Percentiles rank a stretch among this genome's conserved stretches.
Evolutionary conservation across 2,329 filamentous ascomycete species (phyloP).

Genomic region (Fusarium decemcellulare): DNA sequence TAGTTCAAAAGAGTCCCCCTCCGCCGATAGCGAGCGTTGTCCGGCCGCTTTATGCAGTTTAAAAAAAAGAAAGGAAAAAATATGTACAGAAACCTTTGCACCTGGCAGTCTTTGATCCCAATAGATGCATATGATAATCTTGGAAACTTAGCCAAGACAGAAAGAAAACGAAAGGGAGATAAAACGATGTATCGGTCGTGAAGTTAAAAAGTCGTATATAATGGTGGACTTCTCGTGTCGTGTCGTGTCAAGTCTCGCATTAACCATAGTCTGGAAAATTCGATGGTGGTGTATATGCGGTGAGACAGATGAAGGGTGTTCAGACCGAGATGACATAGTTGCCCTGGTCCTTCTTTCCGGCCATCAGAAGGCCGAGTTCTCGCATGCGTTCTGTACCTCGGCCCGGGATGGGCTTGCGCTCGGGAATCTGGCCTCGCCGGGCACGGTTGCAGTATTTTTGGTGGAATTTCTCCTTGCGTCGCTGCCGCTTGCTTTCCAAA

Average conservation of each 20-base stretch:
- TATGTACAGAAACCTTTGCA: constrained; percentile 42
- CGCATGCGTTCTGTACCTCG: constrained; percentile 93
- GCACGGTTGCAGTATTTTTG: constrained; percentile 91
- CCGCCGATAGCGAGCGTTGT: constrained; percentile 43
- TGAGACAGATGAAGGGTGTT: constrained; percentile 36
- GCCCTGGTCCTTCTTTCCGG: constrained; percentile 81
- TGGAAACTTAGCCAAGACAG: constrained; percentile 30
- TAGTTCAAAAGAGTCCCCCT: constrained; percentile 40
- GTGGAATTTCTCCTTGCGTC: constrained; percentile 92
- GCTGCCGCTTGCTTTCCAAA: constrained; percentile 92
- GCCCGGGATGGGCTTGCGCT: constrained; percentile 81
- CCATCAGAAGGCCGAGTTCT: constrained; percentile 86
- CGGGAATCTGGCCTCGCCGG: constrained; percentile 74
- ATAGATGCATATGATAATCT: constrained; percentile 41
- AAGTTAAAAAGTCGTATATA: constrained; percentile 37
- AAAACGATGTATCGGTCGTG: constrained; percentile 29
- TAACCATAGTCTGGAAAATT: constrained; percentile 18
- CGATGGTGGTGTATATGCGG: constrained; percentile 17
- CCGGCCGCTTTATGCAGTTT: constrained; percentile 45
- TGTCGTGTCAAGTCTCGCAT: constrained; percentile 31
- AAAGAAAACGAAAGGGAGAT: constrained; percentile 30
- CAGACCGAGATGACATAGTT: constrained; percentile 85
- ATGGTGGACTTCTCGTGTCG: constrained; percentile 26
- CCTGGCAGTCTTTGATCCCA: constrained; percentile 23
- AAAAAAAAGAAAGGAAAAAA: constrained; percentile 25